Conservation (phyloP, 129 eudicot species). For the Daucus carota region DH1_v3.0 NC_030388.2:26663501-26664000, state of each 20-base stretch:
- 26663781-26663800: slow-evolving; percentile 53
- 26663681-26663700: background rate
- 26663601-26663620: too few species aligned
- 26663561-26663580: background rate
- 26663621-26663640: background rate
- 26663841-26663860: slow-evolving; percentile 1
- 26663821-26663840: slow-evolving; percentile 9
- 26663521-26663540: background rate
- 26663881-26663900: background rate
- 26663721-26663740: slow-evolving; percentile 14
- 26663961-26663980: slow-evolving; percentile 19
- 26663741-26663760: slow-evolving; percentile 48
- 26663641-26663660: background rate
- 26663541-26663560: slow-evolving; percentile 26
- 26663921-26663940: background rate
- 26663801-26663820: slow-evolving; percentile 28
- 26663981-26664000: slow-evolving; percentile 47
- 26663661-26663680: background rate
- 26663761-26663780: slow-evolving; percentile 52
- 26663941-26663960: background rate
- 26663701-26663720: background rate
- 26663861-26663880: background rate
- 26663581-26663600: background rate
- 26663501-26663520: too few species aligned
- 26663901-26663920: background rate